A percentile compares a stretch with the other conserved stretches of the same genome.
These are phyloP conservation scores for Entomophthora muscae DNA, from an alignment of 371 early-diverging fungal species.

Conservation along the genomic window DNA sequence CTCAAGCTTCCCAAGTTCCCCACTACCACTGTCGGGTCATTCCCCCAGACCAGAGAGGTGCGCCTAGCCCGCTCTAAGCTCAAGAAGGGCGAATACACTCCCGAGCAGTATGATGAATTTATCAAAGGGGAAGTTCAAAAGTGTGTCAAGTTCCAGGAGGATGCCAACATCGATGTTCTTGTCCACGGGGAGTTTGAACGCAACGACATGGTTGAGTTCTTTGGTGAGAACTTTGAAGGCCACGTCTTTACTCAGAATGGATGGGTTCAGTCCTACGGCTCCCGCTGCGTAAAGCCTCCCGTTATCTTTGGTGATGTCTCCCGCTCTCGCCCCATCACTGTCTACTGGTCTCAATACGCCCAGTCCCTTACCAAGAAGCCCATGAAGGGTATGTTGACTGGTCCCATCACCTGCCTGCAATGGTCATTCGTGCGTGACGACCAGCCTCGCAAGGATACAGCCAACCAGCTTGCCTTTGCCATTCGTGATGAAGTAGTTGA, in stretches of 20 bases:
- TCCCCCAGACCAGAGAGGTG: conserved; percentile 94
- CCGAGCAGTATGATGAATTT: conserved; percentile 59
- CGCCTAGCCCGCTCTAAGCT: conserved; percentile 76
- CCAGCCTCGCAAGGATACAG: conserved; percentile 65
- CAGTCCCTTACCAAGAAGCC: conserved; percentile 73
- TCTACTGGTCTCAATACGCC: conserved; percentile 60
- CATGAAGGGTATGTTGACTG: conserved; percentile 94
- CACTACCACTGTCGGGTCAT: conserved; percentile 93
- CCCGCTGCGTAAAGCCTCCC: conserved; percentile 87
- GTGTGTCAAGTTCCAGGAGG: conserved; percentile 75
- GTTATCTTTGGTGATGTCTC: conserved; percentile 83
- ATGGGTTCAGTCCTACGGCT: conserved; percentile 94
- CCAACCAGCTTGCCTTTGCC: conserved; percentile 84
- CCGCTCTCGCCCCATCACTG: conserved; percentile 83
- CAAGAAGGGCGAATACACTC: conserved; percentile 61
- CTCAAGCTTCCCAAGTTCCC: conserved; percentile 83
- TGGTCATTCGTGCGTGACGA: conserved; percentile 97
- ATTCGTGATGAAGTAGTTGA: conserved; percentile 91
- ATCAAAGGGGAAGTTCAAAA: conserved; percentile 69
- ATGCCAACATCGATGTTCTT: conserved; percentile 74
- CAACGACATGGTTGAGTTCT: conserved; percentile 91
- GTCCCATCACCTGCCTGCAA: conserved; percentile 85
- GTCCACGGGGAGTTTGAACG: conserved; percentile 95
- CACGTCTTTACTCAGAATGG: conserved; percentile 86
- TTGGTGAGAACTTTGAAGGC: conserved; percentile 66